These are phyloP conservation scores for Margaritispora aquatica DNA, from an alignment of 495 filamentous ascomycete genomes.

Conservation along the genomic window DNA sequence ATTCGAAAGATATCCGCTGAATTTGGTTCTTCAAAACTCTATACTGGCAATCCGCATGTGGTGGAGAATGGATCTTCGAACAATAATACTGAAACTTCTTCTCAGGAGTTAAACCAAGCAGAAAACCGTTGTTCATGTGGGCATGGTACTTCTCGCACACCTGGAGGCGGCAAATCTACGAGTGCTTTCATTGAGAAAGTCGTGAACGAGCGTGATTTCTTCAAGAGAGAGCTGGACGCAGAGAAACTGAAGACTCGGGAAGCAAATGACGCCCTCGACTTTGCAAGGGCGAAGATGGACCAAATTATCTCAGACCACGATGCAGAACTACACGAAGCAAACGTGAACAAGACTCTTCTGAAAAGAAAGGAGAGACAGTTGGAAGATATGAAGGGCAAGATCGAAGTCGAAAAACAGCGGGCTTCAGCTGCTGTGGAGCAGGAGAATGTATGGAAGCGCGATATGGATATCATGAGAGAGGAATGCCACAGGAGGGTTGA, in stretches of 20 bases:
- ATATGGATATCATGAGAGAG: constrained; percentile 54
- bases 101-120: not conserved
- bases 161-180: not conserved
- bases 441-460: constrained; percentile 56
- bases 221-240: constrained; percentile 73
- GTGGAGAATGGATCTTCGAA: not conserved
- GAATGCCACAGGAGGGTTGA: constrained; percentile 57
- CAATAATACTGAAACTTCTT: not conserved
- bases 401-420: constrained; percentile 60
- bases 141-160: not conserved
- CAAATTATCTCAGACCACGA: constrained; percentile 60
- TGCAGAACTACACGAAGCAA: constrained; percentile 63
- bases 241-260: constrained; percentile 69
- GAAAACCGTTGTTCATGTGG: not conserved
- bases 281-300: constrained; percentile 68
- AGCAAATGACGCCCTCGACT: constrained; percentile 61
- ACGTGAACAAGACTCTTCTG: constrained; percentile 60
- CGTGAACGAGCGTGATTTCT: constrained; percentile 80
- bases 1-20: constrained; percentile 20
- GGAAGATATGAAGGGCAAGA: constrained; percentile 59
- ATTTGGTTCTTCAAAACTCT: constrained; percentile 14
- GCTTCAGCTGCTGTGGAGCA: constrained; percentile 50
- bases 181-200: constrained; percentile 66
- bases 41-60: not conserved
- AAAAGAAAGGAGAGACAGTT: constrained; percentile 76